Conservation (phyloP, 495 filamentous ascomycete genomes). For the Penicillium nucicola region DNA sequence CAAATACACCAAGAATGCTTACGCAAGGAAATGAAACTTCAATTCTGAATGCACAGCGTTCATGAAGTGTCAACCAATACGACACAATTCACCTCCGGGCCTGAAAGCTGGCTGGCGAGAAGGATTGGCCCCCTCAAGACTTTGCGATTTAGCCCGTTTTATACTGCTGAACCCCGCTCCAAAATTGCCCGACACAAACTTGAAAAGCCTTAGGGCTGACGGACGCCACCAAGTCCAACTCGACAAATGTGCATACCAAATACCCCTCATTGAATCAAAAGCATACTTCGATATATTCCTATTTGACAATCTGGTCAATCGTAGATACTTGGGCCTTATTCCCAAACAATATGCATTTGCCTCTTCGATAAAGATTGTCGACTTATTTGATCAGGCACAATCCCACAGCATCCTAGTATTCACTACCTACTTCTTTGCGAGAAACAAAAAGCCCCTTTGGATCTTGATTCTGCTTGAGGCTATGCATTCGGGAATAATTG, state of each 20-base stretch:
- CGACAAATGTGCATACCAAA: neutral
- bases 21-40: too few relatives aligned
- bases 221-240: neutral
- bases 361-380: neutral
- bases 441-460: conserved; percentile 26
- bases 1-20: neutral
- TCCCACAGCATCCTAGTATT: conserved; percentile 32
- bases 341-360: too few relatives aligned
- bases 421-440: conserved; percentile 28
- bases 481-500: conserved; percentile 43
- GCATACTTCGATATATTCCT: neutral
- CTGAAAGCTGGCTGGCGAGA: neutral
- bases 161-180: neutral
- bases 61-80: neutral
- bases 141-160: neutral
- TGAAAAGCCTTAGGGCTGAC: too few relatives aligned
- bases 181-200: neutral
- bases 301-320: neutral
- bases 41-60: neutral
- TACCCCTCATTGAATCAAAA: conserved; percentile 1
- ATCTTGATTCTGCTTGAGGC: conserved; percentile 39
- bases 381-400: conserved; percentile 13
- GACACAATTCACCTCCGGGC: neutral
- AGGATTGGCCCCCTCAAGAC: neutral
- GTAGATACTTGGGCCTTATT: neutral